phyloP scores from a whole-genome alignment of 2,329 filamentous ascomycete species.

The Sarocladium oryzae region DNA sequence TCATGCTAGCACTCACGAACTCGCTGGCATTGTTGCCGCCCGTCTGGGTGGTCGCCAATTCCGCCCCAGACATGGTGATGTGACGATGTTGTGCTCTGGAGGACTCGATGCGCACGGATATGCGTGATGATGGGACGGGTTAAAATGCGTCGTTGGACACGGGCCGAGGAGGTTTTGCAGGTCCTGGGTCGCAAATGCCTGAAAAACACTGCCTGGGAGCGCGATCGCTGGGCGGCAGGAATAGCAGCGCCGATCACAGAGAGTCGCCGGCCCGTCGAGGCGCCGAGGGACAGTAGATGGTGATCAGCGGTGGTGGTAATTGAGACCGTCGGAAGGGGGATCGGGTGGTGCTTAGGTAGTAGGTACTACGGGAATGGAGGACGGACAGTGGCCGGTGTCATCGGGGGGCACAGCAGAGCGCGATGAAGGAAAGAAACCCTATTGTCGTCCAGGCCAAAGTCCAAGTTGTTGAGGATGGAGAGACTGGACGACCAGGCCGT shows the following conservation, averaged over 20 bases:
- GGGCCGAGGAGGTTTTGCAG: background rate
- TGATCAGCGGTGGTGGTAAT: background rate
- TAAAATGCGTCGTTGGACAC: background rate
- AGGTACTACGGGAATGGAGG: too few relatives aligned
- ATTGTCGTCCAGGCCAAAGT: background rate
- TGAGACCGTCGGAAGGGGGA: background rate
- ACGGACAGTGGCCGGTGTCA: background rate
- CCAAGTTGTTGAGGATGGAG: background rate
- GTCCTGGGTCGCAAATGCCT: background rate
- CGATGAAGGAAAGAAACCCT: background rate
- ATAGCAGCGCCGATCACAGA: slow-evolving; percentile 4
- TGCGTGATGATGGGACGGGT: background rate
- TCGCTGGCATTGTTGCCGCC: slow-evolving; percentile 7
- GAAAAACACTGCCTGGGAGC: background rate
- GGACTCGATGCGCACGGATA: background rate
- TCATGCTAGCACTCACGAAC: slow-evolving; percentile 3
- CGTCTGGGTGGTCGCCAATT: slow-evolving; percentile 1
- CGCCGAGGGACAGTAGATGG: slow-evolving; percentile 4
- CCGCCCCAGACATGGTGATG: slow-evolving; percentile 1
- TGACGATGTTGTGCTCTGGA: background rate
- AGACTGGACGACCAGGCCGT: background rate
- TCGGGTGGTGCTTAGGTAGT: background rate
- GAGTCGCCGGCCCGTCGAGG: slow-evolving; percentile 4
- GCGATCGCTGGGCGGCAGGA: background rate
- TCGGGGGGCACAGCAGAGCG: background rate